Conservation (phyloP, 225 moss, liverwort and hornwort genomes). For the Sphagnum contortum region DNA sequence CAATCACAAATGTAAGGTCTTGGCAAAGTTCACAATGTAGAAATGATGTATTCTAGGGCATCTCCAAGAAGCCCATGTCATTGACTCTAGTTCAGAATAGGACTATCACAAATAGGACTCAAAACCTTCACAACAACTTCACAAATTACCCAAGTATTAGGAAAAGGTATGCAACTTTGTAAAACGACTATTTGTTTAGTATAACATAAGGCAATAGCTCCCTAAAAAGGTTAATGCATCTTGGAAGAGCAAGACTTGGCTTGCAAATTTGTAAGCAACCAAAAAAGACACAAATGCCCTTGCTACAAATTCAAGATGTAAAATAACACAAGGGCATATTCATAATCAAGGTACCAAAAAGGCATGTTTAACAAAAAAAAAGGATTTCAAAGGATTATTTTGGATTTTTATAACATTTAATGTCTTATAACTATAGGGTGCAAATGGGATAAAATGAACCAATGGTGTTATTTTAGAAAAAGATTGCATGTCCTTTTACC, state of each 20-base stretch:
- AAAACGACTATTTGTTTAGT: background rate
- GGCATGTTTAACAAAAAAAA: too few relatives aligned
- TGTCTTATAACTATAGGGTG: too few relatives aligned
- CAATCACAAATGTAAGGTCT: background rate
- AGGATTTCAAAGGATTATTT: too few relatives aligned
- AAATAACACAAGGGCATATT: background rate
- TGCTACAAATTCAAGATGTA: background rate
- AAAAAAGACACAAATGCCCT: background rate
- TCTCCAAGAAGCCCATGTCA: background rate
- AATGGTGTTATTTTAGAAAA: too few relatives aligned
- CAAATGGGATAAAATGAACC: too few relatives aligned
- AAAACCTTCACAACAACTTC: background rate
- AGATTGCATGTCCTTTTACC: too few relatives aligned
- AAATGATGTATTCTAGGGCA: background rate
- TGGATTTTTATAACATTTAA: too few relatives aligned
- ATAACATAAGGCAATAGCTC: background rate
- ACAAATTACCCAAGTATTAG: background rate
- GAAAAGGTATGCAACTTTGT: background rate
- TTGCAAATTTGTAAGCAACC: background rate
- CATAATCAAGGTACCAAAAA: background rate
- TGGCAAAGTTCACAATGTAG: background rate
- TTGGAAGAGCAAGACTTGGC: background rate
- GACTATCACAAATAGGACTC: background rate
- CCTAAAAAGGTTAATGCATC: background rate
- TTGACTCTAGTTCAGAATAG: background rate